Conservation (phyloP, 495 filamentous ascomycete species). For the Astrothelium subdiscretum region DNA sequence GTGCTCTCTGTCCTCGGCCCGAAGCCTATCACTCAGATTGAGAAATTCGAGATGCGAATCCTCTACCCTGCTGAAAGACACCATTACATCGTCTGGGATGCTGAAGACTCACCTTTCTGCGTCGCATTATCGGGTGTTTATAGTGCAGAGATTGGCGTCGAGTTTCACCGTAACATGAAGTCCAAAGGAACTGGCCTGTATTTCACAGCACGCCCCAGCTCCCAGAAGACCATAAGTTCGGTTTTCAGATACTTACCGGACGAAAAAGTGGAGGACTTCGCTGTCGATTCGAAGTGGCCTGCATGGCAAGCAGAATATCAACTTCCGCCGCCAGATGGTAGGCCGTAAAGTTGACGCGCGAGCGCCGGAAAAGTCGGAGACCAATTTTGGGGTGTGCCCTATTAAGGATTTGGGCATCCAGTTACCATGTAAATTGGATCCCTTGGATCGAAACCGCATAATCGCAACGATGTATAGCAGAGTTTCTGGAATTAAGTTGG, state of each 20-base stretch:
- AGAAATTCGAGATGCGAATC: slow-evolving; percentile 18
- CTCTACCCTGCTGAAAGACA: slow-evolving; percentile 18
- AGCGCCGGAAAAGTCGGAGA: too few species aligned
- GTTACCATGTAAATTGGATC: too few species aligned
- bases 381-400: too few species aligned
- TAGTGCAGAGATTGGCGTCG: slow-evolving; percentile 18
- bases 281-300: slow-evolving; percentile 15
- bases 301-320: slow-evolving; percentile 4
- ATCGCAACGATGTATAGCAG: too few species aligned
- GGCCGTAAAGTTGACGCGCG: too few species aligned
- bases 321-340: too few species aligned
- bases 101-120: slow-evolving; percentile 15
- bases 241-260: slow-evolving; percentile 20
- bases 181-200: slow-evolving; percentile 15
- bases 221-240: slow-evolving; percentile 14
- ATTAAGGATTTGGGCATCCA: too few species aligned
- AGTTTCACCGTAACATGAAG: slow-evolving; percentile 19
- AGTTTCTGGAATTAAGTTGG: too few species aligned
- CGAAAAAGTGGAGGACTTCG: slow-evolving; percentile 8
- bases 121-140: slow-evolving; percentile 18
- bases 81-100: slow-evolving; percentile 21
- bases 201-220: slow-evolving; percentile 8
- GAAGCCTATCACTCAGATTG: slow-evolving; percentile 4
- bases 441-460: too few species aligned
- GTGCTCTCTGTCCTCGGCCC: slow-evolving; percentile 13